Conservation (phyloP, 1,139 yeast species). For the Arxiozyma telluris region DNA sequence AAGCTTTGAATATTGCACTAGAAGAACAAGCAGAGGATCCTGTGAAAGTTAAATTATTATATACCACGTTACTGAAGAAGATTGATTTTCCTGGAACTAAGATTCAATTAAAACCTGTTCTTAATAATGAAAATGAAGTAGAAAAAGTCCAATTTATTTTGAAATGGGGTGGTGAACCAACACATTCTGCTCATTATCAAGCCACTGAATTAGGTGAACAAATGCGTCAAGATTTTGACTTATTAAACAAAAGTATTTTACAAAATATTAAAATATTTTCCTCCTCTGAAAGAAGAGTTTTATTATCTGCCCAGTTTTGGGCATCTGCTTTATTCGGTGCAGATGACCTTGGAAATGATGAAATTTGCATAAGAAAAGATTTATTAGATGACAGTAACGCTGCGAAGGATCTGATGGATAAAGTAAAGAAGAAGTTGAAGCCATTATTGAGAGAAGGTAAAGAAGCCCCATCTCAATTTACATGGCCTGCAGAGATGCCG, state of each 20-base stretch:
- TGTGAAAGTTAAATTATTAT: slow-evolving; percentile 63
- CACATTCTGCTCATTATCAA: slow-evolving; percentile 93
- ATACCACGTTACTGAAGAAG: slow-evolving; percentile 80
- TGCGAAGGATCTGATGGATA: slow-evolving; percentile 95
- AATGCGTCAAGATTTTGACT: slow-evolving; percentile 80
- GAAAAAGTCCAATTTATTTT: slow-evolving; percentile 92
- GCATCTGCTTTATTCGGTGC: slow-evolving; percentile 73
- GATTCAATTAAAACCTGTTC: slow-evolving; percentile 86
- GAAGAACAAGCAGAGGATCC: slow-evolving; percentile 72
- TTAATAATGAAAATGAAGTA: slow-evolving; percentile 61
- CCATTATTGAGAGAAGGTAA: slow-evolving; percentile 91
- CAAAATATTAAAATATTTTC: slow-evolving; percentile 76
- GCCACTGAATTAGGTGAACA: slow-evolving; percentile 94
- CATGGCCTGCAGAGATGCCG: slow-evolving; percentile 99
- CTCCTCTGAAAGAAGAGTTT: slow-evolving; percentile 89
- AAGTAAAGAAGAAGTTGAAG: slow-evolving; percentile 91
- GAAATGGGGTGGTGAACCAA: slow-evolving; percentile 99
- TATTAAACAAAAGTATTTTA: slow-evolving; percentile 76
- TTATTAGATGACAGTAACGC: slow-evolving; percentile 94
- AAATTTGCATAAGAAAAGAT: slow-evolving; percentile 78
- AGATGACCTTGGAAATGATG: slow-evolving; percentile 67
- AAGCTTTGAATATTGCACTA: slow-evolving; percentile 76
- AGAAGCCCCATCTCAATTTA: slow-evolving; percentile 96
- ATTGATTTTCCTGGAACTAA: slow-evolving; percentile 92
- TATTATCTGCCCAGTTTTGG: slow-evolving; percentile 85